phyloP scores from a whole-genome alignment of 2,329 filamentous ascomycete genomes.

The Mollisiaceae sp. region DNA sequence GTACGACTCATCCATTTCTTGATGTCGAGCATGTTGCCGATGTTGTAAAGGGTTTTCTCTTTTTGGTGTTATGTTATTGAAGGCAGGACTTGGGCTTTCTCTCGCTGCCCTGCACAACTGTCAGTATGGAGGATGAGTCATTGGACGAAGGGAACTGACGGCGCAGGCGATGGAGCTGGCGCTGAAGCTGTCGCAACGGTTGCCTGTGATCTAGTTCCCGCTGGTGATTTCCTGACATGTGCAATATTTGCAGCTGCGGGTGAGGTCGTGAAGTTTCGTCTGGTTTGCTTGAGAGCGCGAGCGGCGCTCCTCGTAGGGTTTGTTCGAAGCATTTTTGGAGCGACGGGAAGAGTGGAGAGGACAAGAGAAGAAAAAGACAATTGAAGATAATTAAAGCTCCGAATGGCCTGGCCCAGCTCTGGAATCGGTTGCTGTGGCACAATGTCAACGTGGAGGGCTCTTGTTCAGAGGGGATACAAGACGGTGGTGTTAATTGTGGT shows the following conservation, averaged over 20 bases:
- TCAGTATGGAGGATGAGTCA: slow-evolving; percentile 40
- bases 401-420: slow-evolving; percentile 19
- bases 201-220: slow-evolving; percentile 53
- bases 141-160: slow-evolving; percentile 27
- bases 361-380: slow-evolving; percentile 12
- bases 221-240: slow-evolving; percentile 46
- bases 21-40: slow-evolving; percentile 62
- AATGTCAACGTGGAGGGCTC: slow-evolving; percentile 7
- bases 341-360: slow-evolving; percentile 18
- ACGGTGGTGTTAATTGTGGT: slow-evolving; percentile 14
- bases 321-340: slow-evolving; percentile 52
- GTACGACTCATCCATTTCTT: slow-evolving; percentile 82
- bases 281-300: slow-evolving; percentile 47
- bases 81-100: slow-evolving; percentile 66
- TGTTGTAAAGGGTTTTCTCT: slow-evolving; percentile 68
- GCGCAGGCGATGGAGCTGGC: slow-evolving; percentile 45
- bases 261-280: slow-evolving; percentile 49
- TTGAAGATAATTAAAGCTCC: slow-evolving; percentile 14
- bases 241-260: slow-evolving; percentile 43
- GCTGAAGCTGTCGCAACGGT: slow-evolving; percentile 51
- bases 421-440: slow-evolving; percentile 3
- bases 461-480: neutral
- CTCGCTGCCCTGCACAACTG: slow-evolving; percentile 55
- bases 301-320: slow-evolving; percentile 54
- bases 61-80: slow-evolving; percentile 54